Percentiles rank a stretch among this genome's conserved stretches.
phyloP scores from a whole-genome alignment of 345 rosid species.

The Acer campestre region DNA sequence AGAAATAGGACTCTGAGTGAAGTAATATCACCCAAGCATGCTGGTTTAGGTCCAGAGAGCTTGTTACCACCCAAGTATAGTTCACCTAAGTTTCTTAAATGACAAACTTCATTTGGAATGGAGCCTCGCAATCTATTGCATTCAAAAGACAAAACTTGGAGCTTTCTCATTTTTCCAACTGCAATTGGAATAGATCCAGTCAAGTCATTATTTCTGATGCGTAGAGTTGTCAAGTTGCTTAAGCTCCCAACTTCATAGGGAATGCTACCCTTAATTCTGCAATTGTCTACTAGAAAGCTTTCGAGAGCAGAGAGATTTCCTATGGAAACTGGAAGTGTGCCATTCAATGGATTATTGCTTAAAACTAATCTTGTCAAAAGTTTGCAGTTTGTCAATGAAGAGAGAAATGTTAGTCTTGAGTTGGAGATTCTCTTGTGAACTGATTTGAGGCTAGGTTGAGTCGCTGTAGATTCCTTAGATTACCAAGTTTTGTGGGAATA shows the following conservation, averaged over 20 bases:
- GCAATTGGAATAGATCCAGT: conserved; percentile 7
- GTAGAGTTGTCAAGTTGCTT: conserved; percentile 1
- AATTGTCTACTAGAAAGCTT: neutral
- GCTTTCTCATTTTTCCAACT: conserved; percentile 7
- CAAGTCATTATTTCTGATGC: neutral
- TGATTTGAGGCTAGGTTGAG: neutral
- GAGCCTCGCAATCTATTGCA: neutral
- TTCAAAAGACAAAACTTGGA: conserved; percentile 5
- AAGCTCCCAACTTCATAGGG: conserved; percentile 7
- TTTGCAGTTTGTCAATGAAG: conserved; percentile 5
- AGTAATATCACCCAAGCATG: conserved; percentile 2
- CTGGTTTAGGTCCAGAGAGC: conserved; percentile 7
- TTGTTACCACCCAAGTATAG: conserved; percentile 8
- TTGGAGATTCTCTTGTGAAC: neutral
- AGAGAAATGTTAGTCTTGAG: neutral
- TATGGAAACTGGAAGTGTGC: neutral
- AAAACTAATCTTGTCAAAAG: neutral
- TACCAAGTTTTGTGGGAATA: neutral
- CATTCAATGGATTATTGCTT: neutral
- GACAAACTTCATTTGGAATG: neutral
- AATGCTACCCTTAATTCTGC: too few relatives aligned
- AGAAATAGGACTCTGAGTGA: neutral
- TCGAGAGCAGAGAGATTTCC: conserved; percentile 9
- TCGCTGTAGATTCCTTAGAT: neutral
- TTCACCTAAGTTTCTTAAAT: neutral